Conservation (phyloP, 176 grass and related monocot genomes). For the Hordeum vulgare region MorexV3_pseudomolecules_assembly NC_058521.1:506569944-506570443, state of each 20-base stretch:
- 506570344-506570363: background rate
- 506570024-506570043: background rate
- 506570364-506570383: background rate
- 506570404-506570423: background rate
- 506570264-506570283: no score
- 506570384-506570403: background rate
- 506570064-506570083: background rate
- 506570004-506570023: background rate
- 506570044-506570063: background rate
- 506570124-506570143: no score
- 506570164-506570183: no score
- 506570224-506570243: no score
- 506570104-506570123: no score
- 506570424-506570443: background rate
- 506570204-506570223: no score
- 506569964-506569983: no score
- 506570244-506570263: no score
- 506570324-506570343: background rate
- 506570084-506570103: no score
- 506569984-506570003: no score
- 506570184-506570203: no score
- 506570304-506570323: background rate
- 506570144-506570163: no score
- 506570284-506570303: background rate
- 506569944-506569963: background rate